Evolutionary conservation across 768 basidiomycete genomes (phyloP).

Genomic region (Auricularia auricula-judae): DNA sequence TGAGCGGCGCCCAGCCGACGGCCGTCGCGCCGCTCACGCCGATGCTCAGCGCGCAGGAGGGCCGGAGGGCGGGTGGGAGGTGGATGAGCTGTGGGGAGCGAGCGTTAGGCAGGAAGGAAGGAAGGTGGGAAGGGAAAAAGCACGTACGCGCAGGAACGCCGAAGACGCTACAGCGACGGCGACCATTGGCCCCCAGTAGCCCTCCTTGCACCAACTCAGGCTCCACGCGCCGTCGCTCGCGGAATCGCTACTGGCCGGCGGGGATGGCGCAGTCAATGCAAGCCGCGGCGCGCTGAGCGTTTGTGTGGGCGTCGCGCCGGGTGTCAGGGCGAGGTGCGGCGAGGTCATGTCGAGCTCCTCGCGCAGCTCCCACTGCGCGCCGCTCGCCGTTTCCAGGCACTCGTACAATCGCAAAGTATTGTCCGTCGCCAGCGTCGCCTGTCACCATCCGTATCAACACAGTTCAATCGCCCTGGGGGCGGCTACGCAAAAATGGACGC

Average conservation of each 20-base stretch:
- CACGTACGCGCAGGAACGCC: constrained; percentile 66
- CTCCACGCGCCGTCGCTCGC: constrained; percentile 83
- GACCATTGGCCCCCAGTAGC: constrained; percentile 88
- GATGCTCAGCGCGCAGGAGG: constrained; percentile 46
- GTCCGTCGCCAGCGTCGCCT: constrained; percentile 88
- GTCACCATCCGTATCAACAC: not conserved
- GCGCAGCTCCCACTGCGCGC: too few species aligned
- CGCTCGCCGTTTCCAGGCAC: constrained; percentile 55
- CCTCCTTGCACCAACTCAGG: constrained; percentile 91
- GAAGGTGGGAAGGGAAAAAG: constrained; percentile 1
- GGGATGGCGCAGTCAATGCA: constrained; percentile 2
- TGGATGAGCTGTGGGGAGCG: constrained; percentile 52
- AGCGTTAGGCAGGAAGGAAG: not conserved
- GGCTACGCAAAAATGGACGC: constrained; percentile 15
- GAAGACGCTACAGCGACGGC: constrained; percentile 64
- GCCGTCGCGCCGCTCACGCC: constrained; percentile 58
- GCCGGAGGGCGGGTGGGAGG: constrained; percentile 56
- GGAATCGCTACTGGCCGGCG: constrained; percentile 28
- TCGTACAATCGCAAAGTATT: constrained; percentile 84
- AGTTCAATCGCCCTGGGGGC: too few species aligned
- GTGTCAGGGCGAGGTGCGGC: constrained; percentile 40
- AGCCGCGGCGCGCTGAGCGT: not conserved
- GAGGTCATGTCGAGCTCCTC: too few species aligned
- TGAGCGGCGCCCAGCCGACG: constrained; percentile 89
- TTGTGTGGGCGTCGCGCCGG: constrained; percentile 19